Evolutionary conservation across 2,329 filamentous ascomycete species (phyloP), one percentile per base, ranked within the genome.

Genomic region (Diaporthe eres): DNA sequence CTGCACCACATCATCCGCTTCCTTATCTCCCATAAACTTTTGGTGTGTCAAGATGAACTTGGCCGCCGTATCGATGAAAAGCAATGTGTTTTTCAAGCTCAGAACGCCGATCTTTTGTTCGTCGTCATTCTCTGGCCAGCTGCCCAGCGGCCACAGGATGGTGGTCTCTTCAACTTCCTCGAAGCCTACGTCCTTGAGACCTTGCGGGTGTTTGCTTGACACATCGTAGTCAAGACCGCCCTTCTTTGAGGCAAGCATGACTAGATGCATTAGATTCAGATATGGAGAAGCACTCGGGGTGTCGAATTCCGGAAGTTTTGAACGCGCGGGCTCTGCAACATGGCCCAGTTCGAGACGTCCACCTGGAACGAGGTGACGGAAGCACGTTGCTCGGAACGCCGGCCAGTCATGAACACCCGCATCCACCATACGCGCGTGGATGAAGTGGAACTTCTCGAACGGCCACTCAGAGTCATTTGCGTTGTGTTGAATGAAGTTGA

Each of bases 191-290:
- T 60, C 34, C 8, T 8, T n/a, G 12, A 60, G 57, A 39, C 57
- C 57, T 37, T 39, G 34, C 19, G 5, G 31, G 34, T 60, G 34
- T 39, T 37, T 60, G 31, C 57, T 37, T 60, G 57, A 60, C 57
- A 60, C 57, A 39, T 60, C 31, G 22, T 60, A 60, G 19, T 60
- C 57, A 15, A 60, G 19, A n/a, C 57, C 57, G 4, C 57, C 57
- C 25, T 39, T 39, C 31, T 60, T 60, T 39, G 57, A 37, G 19
- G 57, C 31, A 8, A 39, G 3, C 1, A n/a, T 60, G 19, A 60
- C 12, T 5, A n/a, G 31, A 60, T 60, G 9, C 10, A 60, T 60
- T n/a, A 60, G 34, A 60, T 15, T 4, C 4, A 60, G 57, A n/a
- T n/a, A 60, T n/a, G 57, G 57, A n/a, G 57, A 60, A n/a, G 57